phyloP scores from a whole-genome alignment of 371 early-diverging fungal species.

The Lichtheimia ornata region DNA sequence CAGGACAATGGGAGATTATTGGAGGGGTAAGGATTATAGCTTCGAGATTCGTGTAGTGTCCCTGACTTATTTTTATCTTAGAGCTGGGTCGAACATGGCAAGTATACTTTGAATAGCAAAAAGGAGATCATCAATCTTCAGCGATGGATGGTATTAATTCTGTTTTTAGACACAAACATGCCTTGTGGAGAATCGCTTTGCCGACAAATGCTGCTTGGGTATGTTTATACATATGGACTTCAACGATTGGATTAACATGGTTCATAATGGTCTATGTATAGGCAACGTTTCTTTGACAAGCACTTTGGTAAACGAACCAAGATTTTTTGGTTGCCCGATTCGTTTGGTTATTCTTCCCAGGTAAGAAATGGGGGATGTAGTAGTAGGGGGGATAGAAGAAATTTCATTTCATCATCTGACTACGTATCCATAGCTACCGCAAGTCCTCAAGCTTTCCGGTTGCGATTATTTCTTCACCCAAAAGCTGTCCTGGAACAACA shows the following conservation, averaged over 20 bases:
- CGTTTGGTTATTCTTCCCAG: conserved; percentile 73
- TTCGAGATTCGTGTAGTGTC: background rate
- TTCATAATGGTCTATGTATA: conserved; percentile 2
- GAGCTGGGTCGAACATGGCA: conserved; percentile 60
- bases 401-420: background rate
- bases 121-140: background rate
- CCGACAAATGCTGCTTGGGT: conserved; percentile 91
- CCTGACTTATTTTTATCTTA: conserved; percentile 7
- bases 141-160: background rate
- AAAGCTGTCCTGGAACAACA: conserved; percentile 97
- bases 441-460: conserved; percentile 81
- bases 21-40: conserved; percentile 64
- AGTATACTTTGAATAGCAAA: background rate
- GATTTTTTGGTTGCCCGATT: conserved; percentile 96
- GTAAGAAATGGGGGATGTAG: background rate
- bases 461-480: conserved; percentile 97
- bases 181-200: conserved; percentile 94
- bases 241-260: background rate
- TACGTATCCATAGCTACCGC: conserved; percentile 67
- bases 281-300: conserved; percentile 84
- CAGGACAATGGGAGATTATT: conserved; percentile 90
- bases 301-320: conserved; percentile 80
- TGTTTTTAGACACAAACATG: conserved; percentile 89
- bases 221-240: background rate
- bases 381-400: background rate